Conservation (phyloP, 176 grass and related monocot genomes). For the Bromus sterilis region DNA sequence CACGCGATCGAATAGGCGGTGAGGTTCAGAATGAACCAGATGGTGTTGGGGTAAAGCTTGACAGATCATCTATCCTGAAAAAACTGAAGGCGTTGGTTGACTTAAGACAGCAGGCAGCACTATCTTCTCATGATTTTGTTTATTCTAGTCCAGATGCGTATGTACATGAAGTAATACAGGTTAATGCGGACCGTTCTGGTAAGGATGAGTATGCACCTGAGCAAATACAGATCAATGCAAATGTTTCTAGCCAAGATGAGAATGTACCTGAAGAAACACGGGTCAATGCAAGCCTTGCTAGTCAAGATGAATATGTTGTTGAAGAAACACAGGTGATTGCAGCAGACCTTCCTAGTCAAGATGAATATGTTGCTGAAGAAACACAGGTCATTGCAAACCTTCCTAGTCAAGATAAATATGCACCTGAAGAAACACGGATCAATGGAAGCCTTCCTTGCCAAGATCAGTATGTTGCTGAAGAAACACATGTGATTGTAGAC, state of each 20-base stretch:
- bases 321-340: not conserved
- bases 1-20: slow-evolving; percentile 4
- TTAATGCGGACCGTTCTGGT: not conserved
- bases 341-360: not conserved
- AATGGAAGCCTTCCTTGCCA: not conserved
- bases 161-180: slow-evolving; percentile 22
- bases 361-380: slow-evolving; percentile 6
- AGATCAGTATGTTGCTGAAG: not conserved
- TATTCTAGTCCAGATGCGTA: slow-evolving; percentile 12
- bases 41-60: slow-evolving; percentile 1
- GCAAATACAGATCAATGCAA: not conserved
- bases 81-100: slow-evolving; percentile 48
- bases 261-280: slow-evolving; percentile 4
- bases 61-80: slow-evolving; percentile 30
- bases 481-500: slow-evolving; percentile 8
- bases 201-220: not conserved
- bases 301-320: not conserved
- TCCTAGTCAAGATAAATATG: not conserved
- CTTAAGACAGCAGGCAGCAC: slow-evolving; percentile 5
- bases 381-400: not conserved
- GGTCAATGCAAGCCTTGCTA: not conserved
- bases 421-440: slow-evolving; percentile 12
- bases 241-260: not conserved
- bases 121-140: slow-evolving; percentile 17
- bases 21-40: slow-evolving; percentile 6